Evolutionary conservation across 1,284 basidiomycete species (phyloP), one percentile per base, ranked within the genome.

Genomic region (Trichosporon sp.): DNA sequence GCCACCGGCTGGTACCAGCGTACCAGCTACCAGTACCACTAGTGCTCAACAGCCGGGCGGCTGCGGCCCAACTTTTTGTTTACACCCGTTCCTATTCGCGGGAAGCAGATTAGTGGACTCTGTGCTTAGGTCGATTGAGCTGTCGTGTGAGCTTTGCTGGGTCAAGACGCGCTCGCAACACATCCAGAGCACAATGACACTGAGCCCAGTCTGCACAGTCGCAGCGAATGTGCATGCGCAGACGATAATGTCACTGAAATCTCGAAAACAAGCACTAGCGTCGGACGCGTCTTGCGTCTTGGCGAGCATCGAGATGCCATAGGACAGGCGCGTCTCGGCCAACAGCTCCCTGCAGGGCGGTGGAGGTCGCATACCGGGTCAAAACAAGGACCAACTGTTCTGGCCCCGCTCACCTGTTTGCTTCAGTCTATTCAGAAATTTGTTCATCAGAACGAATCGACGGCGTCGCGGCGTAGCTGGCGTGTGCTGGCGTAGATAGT

Each of bases 41-140:
- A 54, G 21, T 16, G 43, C 7, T 5, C 46, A n/a, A 54, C 43
- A 46, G 43, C 43, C 43, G 51, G 19, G 38, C 38, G 38, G 38
- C 38, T 11, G 21, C 51, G 51, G 21, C 19, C 51, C 51, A 54
- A 54, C 51, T 54, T 54, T 54, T 54, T 54, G 51, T 54, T 54
- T 54, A 54, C 51, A 16, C 10, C 51, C 21, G 10, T 54, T 54
- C 8, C 51, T 16, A 26, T 54, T 54, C 51, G 19, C 51, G 51
- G 35, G 6, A 37, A 21, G 14, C 19, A 54, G 51, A 54, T 54
- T 54, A 54, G 6, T 37, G 6, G 5, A 4, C 4, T 11, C 16
- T n/a, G 43, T n/a, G 43, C 43, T 46, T 46, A 46, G n/a, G 8
- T 14, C 43, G 16, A 46, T 46, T 46, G n/a, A 7, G 43, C 43